Conservation (phyloP, 2,329 filamentous ascomycete genomes). For the Cladosporium sp. region DNA sequence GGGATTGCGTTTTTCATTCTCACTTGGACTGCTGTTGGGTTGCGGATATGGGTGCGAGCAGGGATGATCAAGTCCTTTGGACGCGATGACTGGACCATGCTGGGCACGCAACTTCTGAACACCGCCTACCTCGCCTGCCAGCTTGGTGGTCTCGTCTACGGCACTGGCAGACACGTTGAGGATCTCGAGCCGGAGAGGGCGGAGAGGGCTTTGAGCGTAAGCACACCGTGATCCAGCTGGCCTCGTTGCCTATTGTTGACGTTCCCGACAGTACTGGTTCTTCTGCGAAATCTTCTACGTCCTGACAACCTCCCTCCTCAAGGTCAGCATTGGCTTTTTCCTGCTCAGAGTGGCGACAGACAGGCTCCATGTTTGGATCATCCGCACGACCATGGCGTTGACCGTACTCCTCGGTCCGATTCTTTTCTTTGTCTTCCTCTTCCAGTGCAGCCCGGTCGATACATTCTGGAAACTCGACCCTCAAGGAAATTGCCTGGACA, state of each 20-base stretch:
- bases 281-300: conserved; percentile 52
- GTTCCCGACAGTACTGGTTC: conserved; percentile 41
- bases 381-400: conserved; percentile 42
- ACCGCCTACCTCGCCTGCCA: conserved; percentile 36
- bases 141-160: conserved; percentile 34
- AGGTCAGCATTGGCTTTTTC: conserved; percentile 49
- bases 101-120: conserved; percentile 33
- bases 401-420: conserved; percentile 41
- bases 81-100: conserved; percentile 38
- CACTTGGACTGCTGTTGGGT: conserved; percentile 32
- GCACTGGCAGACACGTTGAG: conserved; percentile 33
- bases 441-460: conserved; percentile 49
- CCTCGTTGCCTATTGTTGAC: background rate
- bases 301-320: conserved; percentile 42
- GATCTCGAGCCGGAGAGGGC: conserved; percentile 25
- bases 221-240: background rate
- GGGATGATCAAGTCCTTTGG: conserved; percentile 34
- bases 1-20: conserved; percentile 34
- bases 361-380: conserved; percentile 40
- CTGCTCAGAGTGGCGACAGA: conserved; percentile 47
- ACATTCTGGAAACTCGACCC: conserved; percentile 46
- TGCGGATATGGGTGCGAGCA: conserved; percentile 34
- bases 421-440: conserved; percentile 47
- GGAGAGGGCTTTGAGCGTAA: conserved; percentile 17
- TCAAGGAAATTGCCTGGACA: conserved; percentile 36